phyloP scores from a whole-genome alignment of 768 basidiomycete genomes.

The Auriscalpium microsporum region DNA sequence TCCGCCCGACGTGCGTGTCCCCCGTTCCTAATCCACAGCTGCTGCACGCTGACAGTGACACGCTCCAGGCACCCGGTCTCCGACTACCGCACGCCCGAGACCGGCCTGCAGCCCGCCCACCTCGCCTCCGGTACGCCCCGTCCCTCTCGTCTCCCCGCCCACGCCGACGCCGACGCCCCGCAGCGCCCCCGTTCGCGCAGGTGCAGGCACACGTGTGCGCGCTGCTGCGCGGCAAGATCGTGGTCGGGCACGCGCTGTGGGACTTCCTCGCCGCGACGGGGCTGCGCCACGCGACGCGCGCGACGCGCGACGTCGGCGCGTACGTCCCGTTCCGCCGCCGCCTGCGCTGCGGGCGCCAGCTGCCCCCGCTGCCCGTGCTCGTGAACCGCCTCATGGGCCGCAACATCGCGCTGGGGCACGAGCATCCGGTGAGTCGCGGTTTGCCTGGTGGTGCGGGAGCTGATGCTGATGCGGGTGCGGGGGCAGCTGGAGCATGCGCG shows the following conservation, averaged over 20 bases:
- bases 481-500: conserved; percentile 42
- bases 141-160: background rate
- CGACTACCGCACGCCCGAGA: conserved; percentile 38
- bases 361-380: conserved; percentile 33
- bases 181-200: conserved; percentile 42
- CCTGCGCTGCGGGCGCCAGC: conserved; percentile 20
- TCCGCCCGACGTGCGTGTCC: conserved; percentile 39
- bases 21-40: background rate
- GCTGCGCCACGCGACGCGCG: conserved; percentile 40
- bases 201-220: conserved; percentile 36
- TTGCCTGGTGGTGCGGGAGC: background rate
- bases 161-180: background rate
- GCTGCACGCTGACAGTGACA: background rate
- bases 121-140: conserved; percentile 31
- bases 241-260: conserved; percentile 53
- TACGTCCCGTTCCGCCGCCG: conserved; percentile 42
- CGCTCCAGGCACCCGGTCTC: conserved; percentile 35
- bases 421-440: conserved; percentile 37
- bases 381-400: conserved; percentile 39
- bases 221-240: conserved; percentile 37
- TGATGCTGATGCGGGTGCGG: conserved; percentile 40
- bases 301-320: conserved; percentile 47
- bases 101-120: conserved; percentile 34
- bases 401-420: conserved; percentile 33
- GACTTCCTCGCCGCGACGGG: conserved; percentile 45